Evolutionary conservation across 2,329 filamentous ascomycete species (phyloP), one percentile per base, ranked within the genome.

Genomic region (Teratosphaeria viscida): DNA sequence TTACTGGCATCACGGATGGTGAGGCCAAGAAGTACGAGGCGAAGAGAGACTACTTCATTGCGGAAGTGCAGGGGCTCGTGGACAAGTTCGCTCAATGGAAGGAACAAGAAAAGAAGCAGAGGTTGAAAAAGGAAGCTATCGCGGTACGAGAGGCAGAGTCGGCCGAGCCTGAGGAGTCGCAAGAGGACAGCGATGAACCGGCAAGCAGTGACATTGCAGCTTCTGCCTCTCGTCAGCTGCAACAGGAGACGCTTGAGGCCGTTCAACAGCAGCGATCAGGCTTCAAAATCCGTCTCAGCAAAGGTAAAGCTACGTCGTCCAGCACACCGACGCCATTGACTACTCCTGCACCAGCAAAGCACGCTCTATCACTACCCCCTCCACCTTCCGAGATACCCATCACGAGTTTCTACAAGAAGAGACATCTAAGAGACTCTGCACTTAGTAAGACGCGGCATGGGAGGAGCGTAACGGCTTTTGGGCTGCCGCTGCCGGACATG

Each of bases 41-140:
- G 2, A 94, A 94, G 62, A 84, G 94, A 32, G 82, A 86, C 61
- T 86, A 92, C 71, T 95, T 96, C 71, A 87, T 96, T 67, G 82
- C 81, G 59, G 90, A 95, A 62, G 92, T 95, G 60, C 82, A 90
- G 63, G 81, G 82, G 0, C 86, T 97, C 34, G 80, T 97, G 23
- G 85, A 90, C 63, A 97, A 96, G 71, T 97, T 96, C 71, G 83
- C 85, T 56, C 79, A 83, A 58, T 97, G 92, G 92, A 91, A 86
- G 63, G 82, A 92, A 62, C 90, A 95, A 71, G 94, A 99, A 73
- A 95, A 92, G 77, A 84, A 87, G 52, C 80, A 89, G 61, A 90
- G 90, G 73, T 76, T 84, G 2, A 87, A 90, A 68, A 89, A 86
- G 68, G 90, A 92, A 61, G 81, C 80, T 2, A 72, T 81, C 57